Base-by-base conservation (phyloP, 352 stramenopile species). In the Aphanomyces euteiches region DNA sequence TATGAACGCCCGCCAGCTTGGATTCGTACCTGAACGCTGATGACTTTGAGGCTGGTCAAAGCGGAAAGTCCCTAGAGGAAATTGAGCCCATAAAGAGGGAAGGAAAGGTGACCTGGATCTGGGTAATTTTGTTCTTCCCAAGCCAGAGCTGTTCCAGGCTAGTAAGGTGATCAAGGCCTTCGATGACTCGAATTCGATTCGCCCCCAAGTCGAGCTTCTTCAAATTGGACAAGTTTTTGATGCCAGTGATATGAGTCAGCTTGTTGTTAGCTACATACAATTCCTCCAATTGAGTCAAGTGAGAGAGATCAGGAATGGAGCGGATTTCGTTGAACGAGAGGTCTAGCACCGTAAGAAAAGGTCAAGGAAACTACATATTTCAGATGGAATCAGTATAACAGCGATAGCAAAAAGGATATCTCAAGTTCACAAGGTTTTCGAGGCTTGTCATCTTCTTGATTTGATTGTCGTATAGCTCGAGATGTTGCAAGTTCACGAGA, bases 401-500 rank as follows among this genome's bases (percentile, higher is more conserved):
- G n/a, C 10, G 17, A 72, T 12, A 28, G 15, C n/a, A 17, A 61
- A 61, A 61, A 61, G 54, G 54, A 61, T 61, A 61, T 61, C 81
- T 79, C 17, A 95, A 71, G 43, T 88, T 82, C 59, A 79, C 69
- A 19, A 95, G 80, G 47, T 75, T 59, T 15, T 91, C 72, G 41
- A 96, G 65, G 17, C 77, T 77, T 17, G 79, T 65, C 56, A 99
- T 84, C 15, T 80, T 78, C 75, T 96, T 82, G 71, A 99, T 95
- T 74, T 98, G 84, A 83, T 99, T 99, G 76, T 99, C 96, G 84
- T 99, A 99, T 19, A 99, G 80, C 80, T 99, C 97, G 36, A 99
- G 78, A 21, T 98, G 84, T 76, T 93, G 73, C 61, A 99, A 83
- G 19, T 75, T 81, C 47, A 78, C 58, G 10, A 96, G 66, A 5